These are phyloP conservation scores for Mycena indigotica DNA, from an alignment of 768 basidiomycete species.

Conservation along the genomic window DNA sequence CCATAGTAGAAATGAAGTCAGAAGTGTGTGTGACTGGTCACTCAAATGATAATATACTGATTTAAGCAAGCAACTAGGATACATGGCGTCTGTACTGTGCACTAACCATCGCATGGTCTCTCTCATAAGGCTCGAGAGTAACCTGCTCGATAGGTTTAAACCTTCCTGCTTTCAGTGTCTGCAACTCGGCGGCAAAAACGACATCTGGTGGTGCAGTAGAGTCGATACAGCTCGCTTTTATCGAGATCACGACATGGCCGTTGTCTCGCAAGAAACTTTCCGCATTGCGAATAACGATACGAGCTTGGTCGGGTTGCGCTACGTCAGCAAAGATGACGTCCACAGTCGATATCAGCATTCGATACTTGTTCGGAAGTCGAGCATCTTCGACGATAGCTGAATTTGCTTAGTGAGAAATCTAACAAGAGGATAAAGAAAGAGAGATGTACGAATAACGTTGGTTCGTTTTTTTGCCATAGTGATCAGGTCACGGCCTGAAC, in stretches of 20 bases:
- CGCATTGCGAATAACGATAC: constrained; percentile 92
- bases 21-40: too few species aligned
- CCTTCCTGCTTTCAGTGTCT: constrained; percentile 70
- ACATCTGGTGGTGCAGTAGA: constrained; percentile 89
- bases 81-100: constrained; percentile 51
- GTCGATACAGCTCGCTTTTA: constrained; percentile 99
- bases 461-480: constrained; percentile 99
- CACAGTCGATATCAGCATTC: constrained; percentile 93
- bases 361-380: constrained; percentile 93
- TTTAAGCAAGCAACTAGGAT: too few species aligned
- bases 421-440: neutral
- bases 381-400: constrained; percentile 96
- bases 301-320: constrained; percentile 98
- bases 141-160: constrained; percentile 97
- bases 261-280: constrained; percentile 94
- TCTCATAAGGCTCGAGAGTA: constrained; percentile 90
- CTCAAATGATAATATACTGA: too few species aligned
- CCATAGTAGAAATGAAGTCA: too few species aligned
- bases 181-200: constrained; percentile 87
- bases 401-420: too few species aligned
- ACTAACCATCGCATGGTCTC: constrained; percentile 89
- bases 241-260: constrained; percentile 92
- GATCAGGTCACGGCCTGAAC: constrained; percentile 96
- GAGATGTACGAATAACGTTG: constrained; percentile 89
- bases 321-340: constrained; percentile 99